phyloP scores from a whole-genome alignment of 192 early-diverging fungal genomes.

The Backusella australiensis region DNA sequence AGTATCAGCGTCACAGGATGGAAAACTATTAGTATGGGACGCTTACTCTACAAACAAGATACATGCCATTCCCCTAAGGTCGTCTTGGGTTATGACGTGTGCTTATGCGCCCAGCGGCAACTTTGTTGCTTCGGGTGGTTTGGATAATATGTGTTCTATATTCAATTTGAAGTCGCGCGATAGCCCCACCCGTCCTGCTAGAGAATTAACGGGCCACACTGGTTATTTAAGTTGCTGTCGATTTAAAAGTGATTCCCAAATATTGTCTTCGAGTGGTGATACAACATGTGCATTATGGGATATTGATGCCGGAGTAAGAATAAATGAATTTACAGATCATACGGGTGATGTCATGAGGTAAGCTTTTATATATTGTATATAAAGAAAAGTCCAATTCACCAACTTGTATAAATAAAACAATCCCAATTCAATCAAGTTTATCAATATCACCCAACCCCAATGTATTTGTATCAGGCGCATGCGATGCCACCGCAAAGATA shows the following conservation, averaged over 20 bases:
- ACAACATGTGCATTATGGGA: constrained; percentile 99
- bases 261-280: constrained; percentile 94
- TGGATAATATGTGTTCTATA: constrained; percentile 98
- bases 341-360: constrained; percentile 98
- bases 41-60: constrained; percentile 99
- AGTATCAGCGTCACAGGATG: constrained; percentile 98
- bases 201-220: constrained; percentile 92
- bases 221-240: constrained; percentile 98
- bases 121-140: constrained; percentile 98
- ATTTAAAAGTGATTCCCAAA: constrained; percentile 96
- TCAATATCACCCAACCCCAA: constrained; percentile 91
- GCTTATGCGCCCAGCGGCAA: constrained; percentile 97
- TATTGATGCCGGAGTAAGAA: constrained; percentile 96
- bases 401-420: neutral
- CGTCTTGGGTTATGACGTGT: constrained; percentile 99
- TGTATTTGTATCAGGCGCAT: constrained; percentile 97
- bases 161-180: constrained; percentile 94
- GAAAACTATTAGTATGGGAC: constrained; percentile 99
- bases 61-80: constrained; percentile 94
- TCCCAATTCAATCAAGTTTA: constrained; percentile 48
- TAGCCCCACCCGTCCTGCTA: constrained; percentile 88
- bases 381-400: neutral
- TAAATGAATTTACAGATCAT: constrained; percentile 95
- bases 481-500: constrained; percentile 97
- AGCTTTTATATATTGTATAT: neutral